These are phyloP conservation scores for Ogataea glucozyma DNA, from an alignment of 805 yeast species.

Conservation along the genomic window DNA sequence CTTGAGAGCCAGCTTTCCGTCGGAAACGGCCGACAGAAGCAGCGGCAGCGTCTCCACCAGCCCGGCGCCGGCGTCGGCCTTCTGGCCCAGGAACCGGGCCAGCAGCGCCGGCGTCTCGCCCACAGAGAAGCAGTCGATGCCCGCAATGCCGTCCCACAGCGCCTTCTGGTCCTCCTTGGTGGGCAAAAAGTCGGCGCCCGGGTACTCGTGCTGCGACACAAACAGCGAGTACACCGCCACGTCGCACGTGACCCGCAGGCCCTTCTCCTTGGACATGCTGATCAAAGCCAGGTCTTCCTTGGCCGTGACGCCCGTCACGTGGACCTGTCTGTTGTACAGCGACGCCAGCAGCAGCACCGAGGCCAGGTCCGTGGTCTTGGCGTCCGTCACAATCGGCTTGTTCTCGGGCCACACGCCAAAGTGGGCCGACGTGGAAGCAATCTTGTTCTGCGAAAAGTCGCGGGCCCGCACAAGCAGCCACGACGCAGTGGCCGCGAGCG, in stretches of 20 bases:
- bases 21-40: slow-evolving; percentile 75
- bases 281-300: slow-evolving; percentile 82
- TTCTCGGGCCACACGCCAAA: slow-evolving; percentile 79
- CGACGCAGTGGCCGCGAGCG: slow-evolving; percentile 66
- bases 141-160: slow-evolving; percentile 72
- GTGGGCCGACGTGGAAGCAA: slow-evolving; percentile 77
- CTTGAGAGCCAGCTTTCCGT: slow-evolving; percentile 66
- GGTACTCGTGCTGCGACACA: slow-evolving; percentile 69
- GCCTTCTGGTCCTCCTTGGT: slow-evolving; percentile 76
- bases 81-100: slow-evolving; percentile 63
- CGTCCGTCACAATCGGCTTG: slow-evolving; percentile 90
- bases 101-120: slow-evolving; percentile 77
- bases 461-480: slow-evolving; percentile 81
- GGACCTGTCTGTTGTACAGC: slow-evolving; percentile 79
- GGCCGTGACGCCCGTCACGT: slow-evolving; percentile 81
- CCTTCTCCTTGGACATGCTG: slow-evolving; percentile 80
- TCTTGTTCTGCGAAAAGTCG: slow-evolving; percentile 65
- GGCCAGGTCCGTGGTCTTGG: slow-evolving; percentile 90
- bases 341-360: slow-evolving; percentile 87
- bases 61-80: slow-evolving; percentile 71
- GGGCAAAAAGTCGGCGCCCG: slow-evolving; percentile 74
- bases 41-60: slow-evolving; percentile 79
- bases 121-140: slow-evolving; percentile 83
- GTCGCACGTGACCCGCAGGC: slow-evolving; percentile 84
- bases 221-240: slow-evolving; percentile 80